A percentile compares a stretch with the other conserved stretches of the same genome.
These are phyloP conservation scores for Ammopiptanthus mongolicus DNA, from an alignment of 306 rosid species.

Conservation along the genomic window DNA sequence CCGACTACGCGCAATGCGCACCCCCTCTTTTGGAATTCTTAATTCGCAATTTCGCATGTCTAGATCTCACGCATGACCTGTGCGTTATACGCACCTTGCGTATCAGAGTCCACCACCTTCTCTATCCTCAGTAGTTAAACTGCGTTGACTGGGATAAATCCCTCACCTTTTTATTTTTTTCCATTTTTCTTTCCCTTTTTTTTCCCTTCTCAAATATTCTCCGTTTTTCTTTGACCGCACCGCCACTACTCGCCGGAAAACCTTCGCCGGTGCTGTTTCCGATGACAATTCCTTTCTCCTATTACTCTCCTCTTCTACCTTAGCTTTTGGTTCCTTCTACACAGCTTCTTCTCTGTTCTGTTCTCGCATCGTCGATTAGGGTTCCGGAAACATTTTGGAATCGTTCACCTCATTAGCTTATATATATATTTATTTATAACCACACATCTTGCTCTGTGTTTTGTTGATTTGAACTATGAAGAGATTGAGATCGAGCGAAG, in stretches of 20 bases:
- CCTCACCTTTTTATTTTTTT: neutral
- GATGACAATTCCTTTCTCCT: neutral
- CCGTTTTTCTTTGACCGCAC: neutral
- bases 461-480: slow-evolving; percentile 43
- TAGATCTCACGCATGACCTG: neutral
- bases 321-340: neutral
- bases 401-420: neutral
- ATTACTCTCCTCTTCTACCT: neutral
- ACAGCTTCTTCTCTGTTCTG: neutral
- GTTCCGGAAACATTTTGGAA: slow-evolving; percentile 12
- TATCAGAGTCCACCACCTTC: slow-evolving; percentile 42
- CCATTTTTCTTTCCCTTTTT: neutral
- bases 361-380: neutral
- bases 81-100: slow-evolving; percentile 61
- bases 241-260: slow-evolving; percentile 13
- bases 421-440: neutral
- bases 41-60: neutral
- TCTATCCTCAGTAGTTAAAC: slow-evolving; percentile 32
- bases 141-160: slow-evolving; percentile 55
- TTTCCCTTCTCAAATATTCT: neutral
- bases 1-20: slow-evolving; percentile 18
- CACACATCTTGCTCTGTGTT: neutral
- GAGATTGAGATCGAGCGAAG: slow-evolving; percentile 89
- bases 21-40: neutral
- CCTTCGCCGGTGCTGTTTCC: neutral